Base-by-base conservation (phyloP, 495 filamentous ascomycete genomes). In the Neurospora tetrasperma region DNA sequence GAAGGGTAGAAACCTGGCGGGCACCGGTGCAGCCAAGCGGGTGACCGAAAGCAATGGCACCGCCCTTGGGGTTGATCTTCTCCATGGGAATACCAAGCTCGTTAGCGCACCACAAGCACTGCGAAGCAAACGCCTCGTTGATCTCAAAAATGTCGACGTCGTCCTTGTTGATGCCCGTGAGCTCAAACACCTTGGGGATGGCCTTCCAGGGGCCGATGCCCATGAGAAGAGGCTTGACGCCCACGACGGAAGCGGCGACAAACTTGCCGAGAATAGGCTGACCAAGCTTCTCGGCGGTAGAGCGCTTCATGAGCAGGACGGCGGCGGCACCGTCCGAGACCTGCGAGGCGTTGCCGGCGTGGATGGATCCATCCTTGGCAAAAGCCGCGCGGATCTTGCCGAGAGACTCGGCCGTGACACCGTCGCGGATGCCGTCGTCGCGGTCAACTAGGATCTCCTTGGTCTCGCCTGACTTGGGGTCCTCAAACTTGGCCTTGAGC, bases 121-220 rank as follows among this genome's bases (percentile, higher is more conserved):
- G 96, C 71, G 88, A 91, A 18, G 96, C 96, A 80, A 99, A 99
- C 9, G 96, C 96, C 89, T 99, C 96, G 86, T 99, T 99, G 87
- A 99, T 98, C 89, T 99, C 96, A 80, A 87, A 99, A 79, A 98
- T 92, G 81, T 98, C 96, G 43, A 99, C 93, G 74, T 98, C 96
- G 68, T 95, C 91, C 83, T 92, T 94, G 75, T 86, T 88, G 74
- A 99, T 88, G 54, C 94, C 92, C 4, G 94, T 92, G 80, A 96
- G 94, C 81, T 90, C 86, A 74, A 97, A 90, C 8, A 93, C 93
- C 78, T 94, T 90, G 73, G 96, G 96, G 80, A 99, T 98, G 41
- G 96, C 94, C 81, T 94, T 94, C 91, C 94, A 97, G 23, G 96
- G 96, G 2, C 96, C 96, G 72, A 97, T 84, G 76, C 96, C 96